A percentile compares a stretch with the other conserved stretches of the same genome.
phyloP scores from a whole-genome alignment of 169 alveolate species.

The Perkinsus marinus region DNA sequence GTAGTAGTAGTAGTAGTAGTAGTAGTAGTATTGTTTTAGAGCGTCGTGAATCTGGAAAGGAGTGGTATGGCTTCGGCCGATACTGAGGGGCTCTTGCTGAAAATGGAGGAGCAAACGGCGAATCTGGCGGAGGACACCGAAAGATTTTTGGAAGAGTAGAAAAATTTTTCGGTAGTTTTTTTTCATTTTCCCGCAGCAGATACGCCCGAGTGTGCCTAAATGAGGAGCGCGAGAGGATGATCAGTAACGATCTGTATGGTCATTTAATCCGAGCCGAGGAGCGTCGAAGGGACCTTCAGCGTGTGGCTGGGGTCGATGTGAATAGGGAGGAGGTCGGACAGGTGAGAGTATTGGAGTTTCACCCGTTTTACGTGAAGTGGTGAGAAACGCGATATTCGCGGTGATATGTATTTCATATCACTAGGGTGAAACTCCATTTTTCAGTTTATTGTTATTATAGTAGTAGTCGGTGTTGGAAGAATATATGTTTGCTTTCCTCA shows the following conservation, averaged over 20 bases:
- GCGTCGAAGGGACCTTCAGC: too few relatives aligned
- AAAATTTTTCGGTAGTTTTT: not conserved
- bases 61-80: not conserved
- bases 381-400: too few relatives aligned
- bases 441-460: too few relatives aligned
- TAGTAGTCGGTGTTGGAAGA: too few relatives aligned
- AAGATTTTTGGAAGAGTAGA: not conserved
- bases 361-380: too few relatives aligned
- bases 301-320: too few relatives aligned
- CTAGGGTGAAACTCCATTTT: too few relatives aligned
- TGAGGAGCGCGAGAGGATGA: not conserved
- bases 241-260: not conserved
- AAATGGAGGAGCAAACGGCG: not conserved
- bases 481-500: too few relatives aligned
- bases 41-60: not conserved
- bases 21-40: not conserved
- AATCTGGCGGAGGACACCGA: not conserved
- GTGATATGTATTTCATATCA: too few relatives aligned
- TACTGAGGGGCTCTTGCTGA: not conserved
- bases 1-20: too few relatives aligned
- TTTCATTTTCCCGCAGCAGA: not conserved
- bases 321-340: too few relatives aligned
- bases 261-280: not conserved
- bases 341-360: too few relatives aligned
- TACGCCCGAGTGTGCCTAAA: not conserved